Evolutionary conservation across 2,329 filamentous ascomycete genomes (phyloP), one percentile per base, ranked within the genome.

Genomic region (Nemania sp.): DNA sequence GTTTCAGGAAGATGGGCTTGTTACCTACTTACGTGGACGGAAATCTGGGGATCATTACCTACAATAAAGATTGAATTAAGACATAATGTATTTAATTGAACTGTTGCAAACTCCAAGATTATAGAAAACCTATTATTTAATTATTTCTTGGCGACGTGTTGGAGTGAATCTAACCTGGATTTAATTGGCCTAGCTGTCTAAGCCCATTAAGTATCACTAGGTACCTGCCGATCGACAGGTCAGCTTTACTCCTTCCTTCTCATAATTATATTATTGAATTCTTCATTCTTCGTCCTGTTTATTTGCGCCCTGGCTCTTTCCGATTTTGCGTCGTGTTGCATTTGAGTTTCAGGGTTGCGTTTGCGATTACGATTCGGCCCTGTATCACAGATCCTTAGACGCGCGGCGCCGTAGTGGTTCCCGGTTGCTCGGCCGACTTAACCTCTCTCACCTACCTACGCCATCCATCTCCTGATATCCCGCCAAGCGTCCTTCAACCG

Each of bases 371-470:
- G 5, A 4, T 18, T 29, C 32, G 38, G 38, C 11, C 38, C 11
- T 41, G 6, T 11, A 41, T 18, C 15, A 18, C 11, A 15, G 38
- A 41, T 41, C 38, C 38, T 41, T 18, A 41, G 38, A 41, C 38
- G 38, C 38, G 38, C 11, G 38, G 38, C 38, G 38, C 38, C 38
- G 11, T 41, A 41, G 38, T 20, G 45, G 45, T 22, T 20, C n/a
- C 41, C 52, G 58, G 68, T 70, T 66, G 66, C 66, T 66, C 52
- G 68, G 68, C 29, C 68, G 62, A 70, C 68, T 61, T 15, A 56
- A 47, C 32, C 10, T 18, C 26, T 3, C 47, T 32, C 7, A 8
- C 32, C 11, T 11, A 35, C 32, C 32, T 35, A 35, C 32, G 6
- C 32, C 32, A 35, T 35, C 8, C 29, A 26, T 24, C 27, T 18